phyloP scores from a whole-genome alignment of 1,139 yeast genomes.

The Magnusiomyces fungicola region DNA sequence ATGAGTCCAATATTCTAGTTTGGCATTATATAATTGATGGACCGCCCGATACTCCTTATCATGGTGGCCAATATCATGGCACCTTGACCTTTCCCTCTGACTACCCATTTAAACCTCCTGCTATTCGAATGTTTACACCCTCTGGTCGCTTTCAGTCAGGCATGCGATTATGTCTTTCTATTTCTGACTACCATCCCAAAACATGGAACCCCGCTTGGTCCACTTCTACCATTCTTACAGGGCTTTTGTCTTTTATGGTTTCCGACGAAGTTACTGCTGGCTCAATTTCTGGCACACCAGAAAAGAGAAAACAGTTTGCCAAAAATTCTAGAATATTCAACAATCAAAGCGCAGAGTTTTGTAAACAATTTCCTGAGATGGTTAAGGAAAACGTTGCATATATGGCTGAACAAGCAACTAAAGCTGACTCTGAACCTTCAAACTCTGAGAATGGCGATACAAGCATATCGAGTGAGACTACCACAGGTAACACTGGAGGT shows the following conservation, averaged over 20 bases:
- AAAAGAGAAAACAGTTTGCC: slow-evolving; percentile 6
- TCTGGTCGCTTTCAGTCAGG: slow-evolving; percentile 65
- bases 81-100: slow-evolving; percentile 74
- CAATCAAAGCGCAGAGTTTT: slow-evolving; percentile 8
- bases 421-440: neutral
- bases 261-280: slow-evolving; percentile 24
- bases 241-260: slow-evolving; percentile 75
- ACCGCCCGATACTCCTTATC: slow-evolving; percentile 81
- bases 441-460: too few species aligned
- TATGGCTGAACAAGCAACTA: neutral
- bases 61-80: slow-evolving; percentile 86
- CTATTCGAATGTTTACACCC: slow-evolving; percentile 85
- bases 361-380: slow-evolving; percentile 9
- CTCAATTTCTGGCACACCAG: slow-evolving; percentile 7
- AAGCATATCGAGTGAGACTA: too few species aligned
- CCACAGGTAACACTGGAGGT: too few species aligned
- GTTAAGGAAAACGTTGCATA: neutral
- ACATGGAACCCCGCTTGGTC: slow-evolving; percentile 96
- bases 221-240: slow-evolving; percentile 77
- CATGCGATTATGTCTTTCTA: slow-evolving; percentile 73
- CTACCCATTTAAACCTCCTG: slow-evolving; percentile 90
- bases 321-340: slow-evolving; percentile 8
- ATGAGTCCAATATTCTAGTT: slow-evolving; percentile 65
- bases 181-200: slow-evolving; percentile 91
- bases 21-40: slow-evolving; percentile 83